These are phyloP conservation scores for Mortierella hygrophila DNA, from an alignment of 192 early-diverging fungal genomes.

Conservation along the genomic window DNA sequence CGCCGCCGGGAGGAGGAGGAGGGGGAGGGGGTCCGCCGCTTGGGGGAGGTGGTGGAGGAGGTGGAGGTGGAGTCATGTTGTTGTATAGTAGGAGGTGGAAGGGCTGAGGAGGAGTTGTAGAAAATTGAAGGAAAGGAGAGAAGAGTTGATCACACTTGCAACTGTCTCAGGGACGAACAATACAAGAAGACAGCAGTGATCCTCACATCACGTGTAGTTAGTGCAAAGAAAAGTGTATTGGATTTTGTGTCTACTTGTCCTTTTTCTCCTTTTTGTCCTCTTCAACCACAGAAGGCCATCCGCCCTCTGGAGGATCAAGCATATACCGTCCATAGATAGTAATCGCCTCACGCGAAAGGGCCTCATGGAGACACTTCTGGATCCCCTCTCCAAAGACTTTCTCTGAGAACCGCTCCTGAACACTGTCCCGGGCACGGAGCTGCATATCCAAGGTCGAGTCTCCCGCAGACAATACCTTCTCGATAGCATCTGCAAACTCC, in stretches of 20 bases:
- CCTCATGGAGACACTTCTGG: slow-evolving; percentile 36
- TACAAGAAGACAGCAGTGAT: too few relatives aligned
- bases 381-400: slow-evolving; percentile 49
- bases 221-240: neutral
- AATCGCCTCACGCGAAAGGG: slow-evolving; percentile 24
- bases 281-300: neutral
- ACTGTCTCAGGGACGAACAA: too few relatives aligned
- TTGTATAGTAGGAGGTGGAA: neutral
- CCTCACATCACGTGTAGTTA: too few relatives aligned
- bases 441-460: slow-evolving; percentile 63
- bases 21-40: slow-evolving; percentile 28
- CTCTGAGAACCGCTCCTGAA: slow-evolving; percentile 80
- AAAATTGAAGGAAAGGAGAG: neutral
- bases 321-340: slow-evolving; percentile 39
- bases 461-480: slow-evolving; percentile 58
- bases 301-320: slow-evolving; percentile 24
- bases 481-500: slow-evolving; percentile 76
- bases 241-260: neutral
- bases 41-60: slow-evolving; percentile 21
- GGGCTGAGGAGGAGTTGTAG: neutral
- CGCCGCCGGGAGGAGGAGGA: slow-evolving; percentile 4
- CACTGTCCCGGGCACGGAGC: slow-evolving; percentile 71
- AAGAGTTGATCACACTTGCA: neutral
- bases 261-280: neutral
- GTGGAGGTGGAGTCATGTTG: neutral